phyloP scores from a whole-genome alignment of 257 asterid species.

The Anisodus acutangulus region DNA sequence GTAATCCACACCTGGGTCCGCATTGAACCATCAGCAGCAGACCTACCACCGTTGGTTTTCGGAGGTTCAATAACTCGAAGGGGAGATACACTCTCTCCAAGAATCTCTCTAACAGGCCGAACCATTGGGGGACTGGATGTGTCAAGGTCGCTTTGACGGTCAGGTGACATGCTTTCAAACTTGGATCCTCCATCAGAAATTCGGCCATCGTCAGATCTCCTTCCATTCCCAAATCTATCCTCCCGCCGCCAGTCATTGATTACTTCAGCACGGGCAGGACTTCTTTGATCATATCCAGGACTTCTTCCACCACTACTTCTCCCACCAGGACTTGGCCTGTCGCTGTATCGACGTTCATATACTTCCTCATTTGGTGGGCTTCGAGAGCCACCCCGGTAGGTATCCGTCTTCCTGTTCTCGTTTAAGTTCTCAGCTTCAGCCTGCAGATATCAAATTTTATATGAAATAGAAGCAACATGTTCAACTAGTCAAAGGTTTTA shows the following conservation, averaged over 20 bases:
- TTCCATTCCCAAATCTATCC: conserved; percentile 94
- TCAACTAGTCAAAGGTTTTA: conserved; percentile 21
- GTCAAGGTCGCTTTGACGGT: conserved; percentile 68
- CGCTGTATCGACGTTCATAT: conserved; percentile 68
- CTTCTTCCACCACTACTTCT: conserved; percentile 73
- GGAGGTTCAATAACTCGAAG: conserved; percentile 98
- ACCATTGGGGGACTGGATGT: conserved; percentile 82
- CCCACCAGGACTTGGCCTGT: conserved; percentile 57
- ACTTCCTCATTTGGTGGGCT: conserved; percentile 86
- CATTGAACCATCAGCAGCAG: conserved; percentile 57
- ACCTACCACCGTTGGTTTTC: conserved; percentile 55
- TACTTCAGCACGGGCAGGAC: conserved; percentile 78
- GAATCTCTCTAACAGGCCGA: conserved; percentile 95
- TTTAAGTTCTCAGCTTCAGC: conserved; percentile 70
- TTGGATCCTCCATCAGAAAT: conserved; percentile 82
- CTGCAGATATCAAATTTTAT: conserved; percentile 48
- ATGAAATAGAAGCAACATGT: conserved; percentile 1
- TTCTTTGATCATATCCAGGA: conserved; percentile 79
- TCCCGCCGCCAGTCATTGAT: conserved; percentile 95
- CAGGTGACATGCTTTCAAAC: conserved; percentile 87
- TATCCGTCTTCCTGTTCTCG: conserved; percentile 68
- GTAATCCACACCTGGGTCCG: conserved; percentile 62
- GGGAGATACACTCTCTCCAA: conserved; percentile 83
- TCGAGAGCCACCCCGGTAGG: conserved; percentile 74
- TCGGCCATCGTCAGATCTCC: conserved; percentile 71